phyloP scores from a whole-genome alignment of 257 asterid genomes.

The Scutellaria minor region DNA sequence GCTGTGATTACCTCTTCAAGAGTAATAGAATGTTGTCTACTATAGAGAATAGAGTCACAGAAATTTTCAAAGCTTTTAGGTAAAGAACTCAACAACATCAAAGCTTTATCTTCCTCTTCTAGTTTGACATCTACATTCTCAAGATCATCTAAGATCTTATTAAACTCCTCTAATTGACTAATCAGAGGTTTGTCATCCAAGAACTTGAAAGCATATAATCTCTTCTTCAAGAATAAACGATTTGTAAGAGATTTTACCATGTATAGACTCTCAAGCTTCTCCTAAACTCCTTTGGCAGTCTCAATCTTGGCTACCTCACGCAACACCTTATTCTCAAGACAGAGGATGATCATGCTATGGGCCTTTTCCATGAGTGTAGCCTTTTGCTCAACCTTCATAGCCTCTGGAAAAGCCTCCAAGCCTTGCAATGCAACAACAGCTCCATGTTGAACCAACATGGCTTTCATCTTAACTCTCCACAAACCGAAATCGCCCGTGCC shows the following conservation, averaged over 20 bases:
- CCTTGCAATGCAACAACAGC: too few species aligned
- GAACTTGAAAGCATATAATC: not conserved
- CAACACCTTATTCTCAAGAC: too few species aligned
- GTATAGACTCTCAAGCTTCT: not conserved
- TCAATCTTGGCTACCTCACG: too few species aligned
- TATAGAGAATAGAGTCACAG: not conserved
- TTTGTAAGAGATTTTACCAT: not conserved
- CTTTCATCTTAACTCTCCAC: too few species aligned
- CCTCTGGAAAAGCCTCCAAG: fast-evolving
- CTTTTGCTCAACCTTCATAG: too few species aligned
- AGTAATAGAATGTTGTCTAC: not conserved
- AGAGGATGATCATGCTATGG: too few species aligned
- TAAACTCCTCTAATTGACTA: not conserved
- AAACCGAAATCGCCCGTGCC: too few species aligned
- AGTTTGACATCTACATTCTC: not conserved
- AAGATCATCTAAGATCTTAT: not conserved
- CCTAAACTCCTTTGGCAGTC: not conserved
- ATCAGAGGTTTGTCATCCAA: not conserved
- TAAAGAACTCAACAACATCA: not conserved
- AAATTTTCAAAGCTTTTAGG: not conserved
- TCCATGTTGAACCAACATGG: too few species aligned
- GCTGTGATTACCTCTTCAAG: too few species aligned
- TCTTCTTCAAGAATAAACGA: not conserved
- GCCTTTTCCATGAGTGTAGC: too few species aligned
- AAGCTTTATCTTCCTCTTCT: not conserved